Percentiles rank a stretch among this genome's conserved stretches.
These are phyloP conservation scores for Calonectria pauciramosa DNA, from an alignment of 2,329 filamentous ascomycete genomes.

Conservation along the genomic window DNA sequence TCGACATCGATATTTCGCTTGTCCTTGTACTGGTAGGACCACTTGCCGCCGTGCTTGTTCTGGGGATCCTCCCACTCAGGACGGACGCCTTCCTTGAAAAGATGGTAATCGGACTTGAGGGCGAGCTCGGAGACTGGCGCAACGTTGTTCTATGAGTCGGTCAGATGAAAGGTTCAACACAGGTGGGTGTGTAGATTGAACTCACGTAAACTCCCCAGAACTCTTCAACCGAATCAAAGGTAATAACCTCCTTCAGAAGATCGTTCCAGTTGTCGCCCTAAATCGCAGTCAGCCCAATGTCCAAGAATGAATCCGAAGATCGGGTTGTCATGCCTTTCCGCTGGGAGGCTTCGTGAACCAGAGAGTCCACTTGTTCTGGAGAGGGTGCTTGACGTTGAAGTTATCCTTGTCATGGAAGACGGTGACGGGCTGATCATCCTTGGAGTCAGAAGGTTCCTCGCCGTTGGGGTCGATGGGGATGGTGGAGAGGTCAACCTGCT, in stretches of 20 bases:
- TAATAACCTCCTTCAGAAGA: constrained; percentile 97
- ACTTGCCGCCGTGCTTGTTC: constrained; percentile 99
- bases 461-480: constrained; percentile 77
- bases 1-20: constrained; percentile 94
- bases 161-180: constrained; percentile 31
- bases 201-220: constrained; percentile 99
- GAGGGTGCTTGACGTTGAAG: constrained; percentile 99
- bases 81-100: constrained; percentile 97
- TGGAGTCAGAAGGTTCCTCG: constrained; percentile 63
- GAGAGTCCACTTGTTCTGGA: constrained; percentile 97
- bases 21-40: constrained; percentile 98
- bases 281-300: constrained; percentile 29
- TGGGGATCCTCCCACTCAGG: constrained; percentile 99
- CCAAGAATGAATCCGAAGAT: constrained; percentile 8
- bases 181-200: constrained; percentile 37
- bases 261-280: constrained; percentile 99
- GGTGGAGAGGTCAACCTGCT: constrained; percentile 77
- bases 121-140: constrained; percentile 94
- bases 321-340: constrained; percentile 78
- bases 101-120: constrained; percentile 98
- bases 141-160: constrained; percentile 87
- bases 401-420: constrained; percentile 99
- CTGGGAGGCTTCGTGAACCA: constrained; percentile 99
- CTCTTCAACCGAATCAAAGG: constrained; percentile 98
- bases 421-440: constrained; percentile 79